Conservation (phyloP, 805 yeast genomes). For the Blastobotrys robertii region DNA sequence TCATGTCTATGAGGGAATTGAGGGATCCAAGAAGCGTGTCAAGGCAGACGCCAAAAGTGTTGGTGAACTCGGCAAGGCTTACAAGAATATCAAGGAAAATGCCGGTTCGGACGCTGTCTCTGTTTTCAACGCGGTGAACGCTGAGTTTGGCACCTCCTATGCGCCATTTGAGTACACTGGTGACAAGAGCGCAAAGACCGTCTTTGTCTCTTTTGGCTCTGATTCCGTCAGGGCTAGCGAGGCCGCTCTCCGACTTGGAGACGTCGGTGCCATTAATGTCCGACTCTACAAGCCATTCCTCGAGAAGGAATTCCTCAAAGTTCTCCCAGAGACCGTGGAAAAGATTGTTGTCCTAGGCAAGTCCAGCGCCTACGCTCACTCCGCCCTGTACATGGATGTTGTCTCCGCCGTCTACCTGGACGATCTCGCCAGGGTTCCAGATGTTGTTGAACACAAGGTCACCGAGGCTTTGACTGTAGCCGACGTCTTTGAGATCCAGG, state of each 20-base stretch:
- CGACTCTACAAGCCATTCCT: slow-evolving; percentile 79
- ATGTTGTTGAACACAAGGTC: slow-evolving; percentile 27
- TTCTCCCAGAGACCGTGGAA: slow-evolving; percentile 49
- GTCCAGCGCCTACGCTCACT: slow-evolving; percentile 27
- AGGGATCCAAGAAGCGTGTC: slow-evolving; percentile 28
- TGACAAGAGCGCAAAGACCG: slow-evolving; percentile 47
- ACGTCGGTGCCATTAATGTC: slow-evolving; percentile 58
- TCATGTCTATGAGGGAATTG: slow-evolving; percentile 74
- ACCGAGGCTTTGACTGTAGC: slow-evolving; percentile 13
- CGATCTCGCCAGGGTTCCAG: slow-evolving; percentile 18
- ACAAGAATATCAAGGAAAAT: slow-evolving; percentile 6
- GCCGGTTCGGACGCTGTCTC: slow-evolving; percentile 1
- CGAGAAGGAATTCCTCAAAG: slow-evolving; percentile 44
- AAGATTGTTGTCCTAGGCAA: slow-evolving; percentile 64
- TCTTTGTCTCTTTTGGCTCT: slow-evolving; percentile 78
- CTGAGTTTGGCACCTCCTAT: slow-evolving; percentile 43
- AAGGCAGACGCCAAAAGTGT: slow-evolving; percentile 25
- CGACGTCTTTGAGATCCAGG: slow-evolving; percentile 16
- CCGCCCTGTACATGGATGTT: slow-evolving; percentile 58
- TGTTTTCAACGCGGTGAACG: slow-evolving; percentile 35
- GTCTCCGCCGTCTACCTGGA: slow-evolving; percentile 41
- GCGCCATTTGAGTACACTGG: slow-evolving; percentile 67
- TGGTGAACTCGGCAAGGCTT: slow-evolving; percentile 20
- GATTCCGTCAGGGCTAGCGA: slow-evolving; percentile 48
- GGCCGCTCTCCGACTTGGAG: slow-evolving; percentile 32